phyloP scores from a whole-genome alignment of 768 basidiomycete species.

The Holtermannia corniformis region DNA sequence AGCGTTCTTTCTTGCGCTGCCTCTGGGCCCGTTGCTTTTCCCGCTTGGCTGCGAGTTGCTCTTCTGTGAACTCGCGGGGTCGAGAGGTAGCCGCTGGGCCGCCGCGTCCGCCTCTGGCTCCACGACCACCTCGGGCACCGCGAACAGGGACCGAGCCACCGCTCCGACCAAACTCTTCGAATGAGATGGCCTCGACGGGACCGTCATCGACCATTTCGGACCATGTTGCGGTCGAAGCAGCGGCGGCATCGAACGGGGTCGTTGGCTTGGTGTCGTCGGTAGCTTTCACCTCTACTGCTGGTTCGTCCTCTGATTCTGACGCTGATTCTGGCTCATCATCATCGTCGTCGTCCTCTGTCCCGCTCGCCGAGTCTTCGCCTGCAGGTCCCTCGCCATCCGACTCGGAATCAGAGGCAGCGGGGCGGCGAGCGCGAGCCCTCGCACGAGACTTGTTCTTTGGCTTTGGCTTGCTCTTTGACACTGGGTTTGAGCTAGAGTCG shows the following conservation, averaged over 20 bases:
- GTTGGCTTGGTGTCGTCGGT: not conserved
- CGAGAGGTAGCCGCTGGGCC: not conserved
- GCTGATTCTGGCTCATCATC: not conserved
- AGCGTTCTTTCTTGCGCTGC: not conserved
- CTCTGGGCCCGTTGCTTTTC: not conserved
- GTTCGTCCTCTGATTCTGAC: not conserved
- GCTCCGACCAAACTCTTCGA: conserved; percentile 9
- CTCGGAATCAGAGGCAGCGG: not conserved
- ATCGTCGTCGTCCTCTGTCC: too few relatives aligned
- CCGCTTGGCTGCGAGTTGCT: not conserved
- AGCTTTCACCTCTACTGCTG: not conserved
- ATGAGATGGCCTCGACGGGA: not conserved
- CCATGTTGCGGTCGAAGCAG: too few relatives aligned
- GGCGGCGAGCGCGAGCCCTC: not conserved
- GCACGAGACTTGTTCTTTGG: not conserved
- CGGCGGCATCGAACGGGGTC: not conserved
- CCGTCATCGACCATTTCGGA: not conserved
- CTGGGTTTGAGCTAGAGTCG: not conserved
- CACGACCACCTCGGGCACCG: conserved; percentile 15
- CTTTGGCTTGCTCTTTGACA: not conserved
- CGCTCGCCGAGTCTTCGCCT: not conserved
- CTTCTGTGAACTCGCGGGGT: not conserved
- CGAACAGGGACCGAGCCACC: conserved; percentile 12
- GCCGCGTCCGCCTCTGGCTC: conserved; percentile 7
- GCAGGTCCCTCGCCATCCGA: not conserved